Conservation (phyloP, 768 basidiomycete genomes). For the Lactarius psammicola region DNA sequence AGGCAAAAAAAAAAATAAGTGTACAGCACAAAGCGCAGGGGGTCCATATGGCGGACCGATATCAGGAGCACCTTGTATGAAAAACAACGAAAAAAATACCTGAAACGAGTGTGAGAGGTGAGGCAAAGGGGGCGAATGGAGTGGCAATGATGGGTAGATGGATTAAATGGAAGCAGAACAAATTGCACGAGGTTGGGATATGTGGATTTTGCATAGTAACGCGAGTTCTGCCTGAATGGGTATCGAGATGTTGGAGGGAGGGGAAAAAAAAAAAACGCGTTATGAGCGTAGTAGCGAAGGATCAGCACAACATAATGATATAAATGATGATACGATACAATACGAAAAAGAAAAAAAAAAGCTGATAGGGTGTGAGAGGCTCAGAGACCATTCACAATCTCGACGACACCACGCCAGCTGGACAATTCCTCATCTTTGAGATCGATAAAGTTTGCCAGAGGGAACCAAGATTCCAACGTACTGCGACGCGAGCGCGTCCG, state of each 20-base stretch:
- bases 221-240: background rate
- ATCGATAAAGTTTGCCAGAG: constrained; percentile 65
- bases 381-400: constrained; percentile 39
- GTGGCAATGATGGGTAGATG: constrained; percentile 6
- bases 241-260: constrained; percentile 2
- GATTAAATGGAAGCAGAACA: constrained; percentile 15
- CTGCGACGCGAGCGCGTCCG: constrained; percentile 38
- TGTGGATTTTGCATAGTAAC: constrained; percentile 1
- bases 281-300: background rate
- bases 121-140: background rate
- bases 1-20: background rate
- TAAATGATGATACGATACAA: constrained; percentile 4
- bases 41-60: background rate
- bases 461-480: constrained; percentile 53
- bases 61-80: background rate
- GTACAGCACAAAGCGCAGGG: constrained; percentile 9
- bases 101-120: background rate
- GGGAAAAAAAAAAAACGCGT: background rate
- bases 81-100: background rate
- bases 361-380: background rate
- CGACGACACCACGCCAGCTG: constrained; percentile 64
- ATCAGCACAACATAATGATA: constrained; percentile 12
- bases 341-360: background rate
- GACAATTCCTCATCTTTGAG: constrained; percentile 47
- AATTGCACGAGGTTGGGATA: background rate